Percentiles rank a stretch among this genome's conserved stretches.
These are phyloP conservation scores for Gnaphalium uliginosum DNA, from an alignment of 129 eudicot genomes.

Conservation along the genomic window DNA sequence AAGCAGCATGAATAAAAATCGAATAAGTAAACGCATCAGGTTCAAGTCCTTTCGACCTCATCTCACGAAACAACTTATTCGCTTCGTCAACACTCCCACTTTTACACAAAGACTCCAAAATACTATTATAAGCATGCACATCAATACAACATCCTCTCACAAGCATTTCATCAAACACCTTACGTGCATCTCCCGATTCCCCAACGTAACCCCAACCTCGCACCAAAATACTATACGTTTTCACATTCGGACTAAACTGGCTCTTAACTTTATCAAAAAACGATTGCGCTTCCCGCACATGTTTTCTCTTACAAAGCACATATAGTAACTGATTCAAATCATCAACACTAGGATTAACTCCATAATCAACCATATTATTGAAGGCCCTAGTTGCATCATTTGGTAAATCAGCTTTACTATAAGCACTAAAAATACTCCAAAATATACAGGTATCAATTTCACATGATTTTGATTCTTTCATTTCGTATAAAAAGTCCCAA, in stretches of 20 bases:
- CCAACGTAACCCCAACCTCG: slow-evolving; percentile 80
- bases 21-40: slow-evolving; percentile 80
- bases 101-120: slow-evolving; percentile 72
- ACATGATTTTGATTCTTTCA: slow-evolving; percentile 37
- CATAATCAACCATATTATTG: slow-evolving; percentile 69
- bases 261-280: slow-evolving; percentile 62
- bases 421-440: slow-evolving; percentile 68
- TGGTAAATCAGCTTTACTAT: slow-evolving; percentile 74
- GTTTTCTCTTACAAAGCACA: slow-evolving; percentile 71
- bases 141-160: slow-evolving; percentile 59
- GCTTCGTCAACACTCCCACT: slow-evolving; percentile 74
- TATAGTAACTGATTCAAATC: slow-evolving; percentile 77
- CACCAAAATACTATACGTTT: slow-evolving; percentile 73
- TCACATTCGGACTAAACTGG: slow-evolving; percentile 40
- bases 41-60: slow-evolving; percentile 59
- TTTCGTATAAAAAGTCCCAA: slow-evolving; percentile 81
- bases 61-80: slow-evolving; percentile 49
- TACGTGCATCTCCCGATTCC: slow-evolving; percentile 48
- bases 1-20: slow-evolving; percentile 68
- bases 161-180: slow-evolving; percentile 87
- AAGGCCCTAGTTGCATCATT: slow-evolving; percentile 80
- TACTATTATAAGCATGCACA: slow-evolving; percentile 75
- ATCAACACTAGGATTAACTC: slow-evolving; percentile 43
- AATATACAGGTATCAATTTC: slow-evolving; percentile 45
- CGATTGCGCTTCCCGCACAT: slow-evolving; percentile 67